Conservation (phyloP, 371 early-diverging fungal genomes). For the Rhizopus arrhizus region DNA sequence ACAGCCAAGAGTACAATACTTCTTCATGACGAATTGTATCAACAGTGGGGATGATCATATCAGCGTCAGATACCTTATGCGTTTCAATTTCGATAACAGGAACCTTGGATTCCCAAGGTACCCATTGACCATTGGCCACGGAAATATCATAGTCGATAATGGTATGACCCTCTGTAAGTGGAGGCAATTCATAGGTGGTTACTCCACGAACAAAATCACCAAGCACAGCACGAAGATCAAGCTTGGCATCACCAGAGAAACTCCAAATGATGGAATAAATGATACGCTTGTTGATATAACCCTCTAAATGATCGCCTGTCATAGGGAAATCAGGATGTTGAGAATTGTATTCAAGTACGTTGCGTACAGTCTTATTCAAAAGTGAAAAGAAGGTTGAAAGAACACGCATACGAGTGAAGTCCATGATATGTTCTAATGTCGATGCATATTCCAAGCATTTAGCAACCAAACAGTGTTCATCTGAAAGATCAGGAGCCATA, state of each 20-base stretch:
- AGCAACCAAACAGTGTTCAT: constrained; percentile 74
- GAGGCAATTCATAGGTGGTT: constrained; percentile 84
- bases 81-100: constrained; percentile 96
- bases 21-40: constrained; percentile 98
- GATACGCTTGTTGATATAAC: constrained; percentile 81
- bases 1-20: constrained; percentile 92
- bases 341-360: constrained; percentile 86
- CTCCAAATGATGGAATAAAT: constrained; percentile 90
- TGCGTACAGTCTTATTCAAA: constrained; percentile 84
- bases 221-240: constrained; percentile 74
- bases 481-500: constrained; percentile 71
- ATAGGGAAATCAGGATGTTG: constrained; percentile 93
- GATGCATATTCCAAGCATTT: constrained; percentile 72
- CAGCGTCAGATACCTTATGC: constrained; percentile 89
- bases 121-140: constrained; percentile 84
- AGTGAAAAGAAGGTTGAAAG: constrained; percentile 89
- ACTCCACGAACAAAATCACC: constrained; percentile 82
- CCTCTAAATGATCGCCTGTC: constrained; percentile 74
- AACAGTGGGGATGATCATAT: constrained; percentile 96
- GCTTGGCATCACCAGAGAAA: constrained; percentile 90
- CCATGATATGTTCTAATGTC: constrained; percentile 93
- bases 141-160: constrained; percentile 94
- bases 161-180: constrained; percentile 53
- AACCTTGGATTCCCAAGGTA: constrained; percentile 87
- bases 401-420: constrained; percentile 88